Conservation (phyloP, 2,329 filamentous ascomycete genomes). For the Elsinoe arachidis region DNA sequence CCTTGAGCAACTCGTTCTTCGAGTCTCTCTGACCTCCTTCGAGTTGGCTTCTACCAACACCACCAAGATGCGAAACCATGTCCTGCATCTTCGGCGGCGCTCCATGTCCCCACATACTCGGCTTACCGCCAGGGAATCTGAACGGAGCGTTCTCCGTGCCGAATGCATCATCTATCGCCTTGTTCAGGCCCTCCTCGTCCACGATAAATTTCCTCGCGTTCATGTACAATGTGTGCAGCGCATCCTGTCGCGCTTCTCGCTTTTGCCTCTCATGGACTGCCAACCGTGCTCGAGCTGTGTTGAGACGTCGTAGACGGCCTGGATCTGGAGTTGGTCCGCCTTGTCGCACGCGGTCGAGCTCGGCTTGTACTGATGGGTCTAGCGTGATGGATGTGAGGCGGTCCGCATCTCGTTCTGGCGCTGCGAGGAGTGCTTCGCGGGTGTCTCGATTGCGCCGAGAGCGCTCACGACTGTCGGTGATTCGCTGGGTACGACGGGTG, state of each 20-base stretch:
- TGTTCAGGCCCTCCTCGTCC: slow-evolving; percentile 65
- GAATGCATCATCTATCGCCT: slow-evolving; percentile 68
- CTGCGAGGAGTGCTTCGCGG: slow-evolving; percentile 45
- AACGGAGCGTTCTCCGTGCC: slow-evolving; percentile 43
- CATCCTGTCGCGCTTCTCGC: slow-evolving; percentile 47
- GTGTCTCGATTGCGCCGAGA: slow-evolving; percentile 43
- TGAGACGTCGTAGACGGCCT: slow-evolving; percentile 48
- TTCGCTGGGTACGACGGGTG: not conserved
- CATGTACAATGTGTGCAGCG: slow-evolving; percentile 81
- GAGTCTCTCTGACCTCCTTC: slow-evolving; percentile 28
- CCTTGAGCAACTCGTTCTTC: slow-evolving; percentile 38
- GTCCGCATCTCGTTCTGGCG: slow-evolving; percentile 67
- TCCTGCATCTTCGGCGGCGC: slow-evolving; percentile 42
- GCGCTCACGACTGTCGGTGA: slow-evolving; percentile 21
- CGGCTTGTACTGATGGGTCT: slow-evolving; percentile 25
- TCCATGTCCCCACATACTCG: slow-evolving; percentile 44
- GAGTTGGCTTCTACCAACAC: slow-evolving; percentile 28
- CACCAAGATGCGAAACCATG: slow-evolving; percentile 30
- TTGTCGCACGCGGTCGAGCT: slow-evolving; percentile 18
- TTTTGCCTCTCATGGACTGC: slow-evolving; percentile 23
- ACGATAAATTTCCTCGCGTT: slow-evolving; percentile 82
- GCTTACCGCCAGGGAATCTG: slow-evolving; percentile 30
- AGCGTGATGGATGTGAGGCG: slow-evolving; percentile 59
- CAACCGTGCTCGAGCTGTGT: slow-evolving; percentile 19
- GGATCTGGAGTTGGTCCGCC: slow-evolving; percentile 51